A percentile compares a stretch with the other conserved stretches of the same genome.
Evolutionary conservation across 1,284 basidiomycete genomes (phyloP).

Genomic region (Moniliophthora roreri): DNA sequence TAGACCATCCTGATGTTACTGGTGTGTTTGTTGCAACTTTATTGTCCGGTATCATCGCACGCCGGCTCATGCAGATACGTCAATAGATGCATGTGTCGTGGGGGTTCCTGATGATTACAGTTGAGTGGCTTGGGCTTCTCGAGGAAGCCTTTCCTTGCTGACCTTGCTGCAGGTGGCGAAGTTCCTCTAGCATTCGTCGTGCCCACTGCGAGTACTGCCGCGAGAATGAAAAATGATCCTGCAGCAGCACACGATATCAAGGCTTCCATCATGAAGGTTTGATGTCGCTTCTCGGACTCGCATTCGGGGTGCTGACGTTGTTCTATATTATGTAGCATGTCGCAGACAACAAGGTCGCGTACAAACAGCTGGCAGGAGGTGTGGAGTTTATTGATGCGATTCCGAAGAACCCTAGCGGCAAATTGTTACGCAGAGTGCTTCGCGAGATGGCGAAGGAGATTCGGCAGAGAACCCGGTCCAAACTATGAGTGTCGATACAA

Average conservation of each 20-base stretch:
- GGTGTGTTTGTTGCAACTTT: no score
- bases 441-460: background rate
- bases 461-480: no score
- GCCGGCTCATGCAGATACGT: no score
- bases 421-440: constrained; percentile 41
- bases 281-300: background rate
- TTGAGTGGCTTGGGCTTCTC: no score
- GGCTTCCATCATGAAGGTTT: background rate
- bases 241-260: background rate
- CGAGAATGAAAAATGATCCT: constrained; percentile 13
- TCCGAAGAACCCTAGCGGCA: constrained; percentile 57
- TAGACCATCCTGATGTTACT: constrained; percentile 54
- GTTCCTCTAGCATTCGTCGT: constrained; percentile 60
- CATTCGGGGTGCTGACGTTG: background rate
- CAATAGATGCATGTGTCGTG: constrained; percentile 57
- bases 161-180: constrained; percentile 42
- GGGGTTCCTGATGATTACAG: constrained; percentile 60
- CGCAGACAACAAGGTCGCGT: constrained; percentile 49
- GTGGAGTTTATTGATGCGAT: constrained; percentile 51
- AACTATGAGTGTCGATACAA: no score
- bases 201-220: constrained; percentile 24
- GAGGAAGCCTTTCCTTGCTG: no score
- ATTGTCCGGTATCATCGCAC: no score
- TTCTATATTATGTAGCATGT: constrained; percentile 42
- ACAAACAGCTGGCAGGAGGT: constrained; percentile 50